Conservation (phyloP, 192 early-diverging fungal genomes). For the Entophlyctis helioformis region DNA sequence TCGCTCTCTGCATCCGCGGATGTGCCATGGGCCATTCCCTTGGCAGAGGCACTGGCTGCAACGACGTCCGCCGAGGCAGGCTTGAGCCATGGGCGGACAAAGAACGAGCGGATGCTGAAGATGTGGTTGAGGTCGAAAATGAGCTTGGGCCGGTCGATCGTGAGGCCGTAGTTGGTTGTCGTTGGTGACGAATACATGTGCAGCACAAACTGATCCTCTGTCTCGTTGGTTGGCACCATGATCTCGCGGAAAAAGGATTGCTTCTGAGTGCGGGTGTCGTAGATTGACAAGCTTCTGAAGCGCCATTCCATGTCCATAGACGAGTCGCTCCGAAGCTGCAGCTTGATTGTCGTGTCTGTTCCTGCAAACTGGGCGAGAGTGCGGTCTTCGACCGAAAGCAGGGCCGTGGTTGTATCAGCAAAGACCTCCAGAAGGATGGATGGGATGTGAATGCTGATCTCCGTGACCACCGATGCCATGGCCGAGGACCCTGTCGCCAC, state of each 20-base stretch:
- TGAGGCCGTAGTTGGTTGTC: slow-evolving; percentile 48
- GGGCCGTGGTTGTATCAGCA: slow-evolving; percentile 13
- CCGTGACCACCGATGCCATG: slow-evolving; percentile 26
- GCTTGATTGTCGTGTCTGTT: too few relatives aligned
- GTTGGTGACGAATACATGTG: slow-evolving; percentile 17
- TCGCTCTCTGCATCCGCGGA: too few relatives aligned
- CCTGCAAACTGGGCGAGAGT: too few relatives aligned
- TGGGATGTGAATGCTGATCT: slow-evolving; percentile 50
- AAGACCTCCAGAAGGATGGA: slow-evolving; percentile 77
- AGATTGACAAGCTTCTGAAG: slow-evolving; percentile 58
- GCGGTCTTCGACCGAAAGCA: neutral
- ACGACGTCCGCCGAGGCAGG: too few relatives aligned
- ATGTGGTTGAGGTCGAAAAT: slow-evolving; percentile 81
- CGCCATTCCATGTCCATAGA: slow-evolving; percentile 55
- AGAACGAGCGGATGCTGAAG: slow-evolving; percentile 65
- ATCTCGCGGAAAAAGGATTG: slow-evolving; percentile 76
- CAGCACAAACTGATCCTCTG: slow-evolving; percentile 52
- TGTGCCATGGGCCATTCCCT: too few relatives aligned
- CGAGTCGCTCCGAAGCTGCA: neutral
- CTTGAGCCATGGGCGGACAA: slow-evolving; percentile 29
- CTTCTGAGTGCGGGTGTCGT: slow-evolving; percentile 66
- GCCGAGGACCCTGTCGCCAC: too few relatives aligned
- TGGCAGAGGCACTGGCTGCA: too few relatives aligned
- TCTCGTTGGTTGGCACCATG: slow-evolving; percentile 49
- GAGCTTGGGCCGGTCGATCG: slow-evolving; percentile 70